Evolutionary conservation across 768 basidiomycete genomes (phyloP).

Genomic region (Tylopilus sp.): DNA sequence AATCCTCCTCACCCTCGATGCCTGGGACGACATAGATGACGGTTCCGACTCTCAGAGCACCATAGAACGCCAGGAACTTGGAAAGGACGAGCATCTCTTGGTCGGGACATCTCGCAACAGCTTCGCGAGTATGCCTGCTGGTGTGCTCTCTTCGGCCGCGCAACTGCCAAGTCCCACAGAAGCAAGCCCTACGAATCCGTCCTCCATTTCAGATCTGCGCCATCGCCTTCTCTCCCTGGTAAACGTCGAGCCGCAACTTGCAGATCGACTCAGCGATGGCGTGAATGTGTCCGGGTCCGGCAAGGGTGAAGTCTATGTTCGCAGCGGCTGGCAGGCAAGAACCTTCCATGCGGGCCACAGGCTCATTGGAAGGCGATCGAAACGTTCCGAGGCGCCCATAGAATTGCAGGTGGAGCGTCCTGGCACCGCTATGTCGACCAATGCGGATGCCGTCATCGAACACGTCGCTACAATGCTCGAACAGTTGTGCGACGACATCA

Average conservation of each 20-base stretch:
- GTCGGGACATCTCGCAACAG: constrained; percentile 12
- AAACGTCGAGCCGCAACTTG: constrained; percentile 59
- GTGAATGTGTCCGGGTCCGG: constrained; percentile 72
- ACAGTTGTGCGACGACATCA: constrained; percentile 59
- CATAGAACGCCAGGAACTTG: constrained; percentile 31
- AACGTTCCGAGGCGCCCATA: constrained; percentile 21
- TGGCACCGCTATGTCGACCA: constrained; percentile 28
- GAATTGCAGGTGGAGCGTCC: constrained; percentile 30
- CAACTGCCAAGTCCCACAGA: constrained; percentile 11
- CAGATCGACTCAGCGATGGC: constrained; percentile 71
- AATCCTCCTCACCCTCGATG: constrained; percentile 60
- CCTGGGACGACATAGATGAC: constrained; percentile 58
- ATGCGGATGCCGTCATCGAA: constrained; percentile 54
- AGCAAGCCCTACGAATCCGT: constrained; percentile 21
- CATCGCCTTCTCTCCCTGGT: constrained; percentile 58
- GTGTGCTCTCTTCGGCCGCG: constrained; percentile 7
- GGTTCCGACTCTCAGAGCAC: constrained; percentile 40
- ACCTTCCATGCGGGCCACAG: constrained; percentile 51
- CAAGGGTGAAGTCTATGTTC: constrained; percentile 71
- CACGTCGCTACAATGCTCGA: constrained; percentile 60
- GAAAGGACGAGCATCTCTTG: constrained; percentile 21
- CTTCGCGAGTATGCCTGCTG: constrained; percentile 10
- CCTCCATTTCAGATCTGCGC: constrained; percentile 51
- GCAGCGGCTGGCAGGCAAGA: constrained; percentile 77
- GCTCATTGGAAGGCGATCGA: constrained; percentile 28